Conservation (phyloP, 139 green algal genomes). For the Chloropicon primus region DNA sequence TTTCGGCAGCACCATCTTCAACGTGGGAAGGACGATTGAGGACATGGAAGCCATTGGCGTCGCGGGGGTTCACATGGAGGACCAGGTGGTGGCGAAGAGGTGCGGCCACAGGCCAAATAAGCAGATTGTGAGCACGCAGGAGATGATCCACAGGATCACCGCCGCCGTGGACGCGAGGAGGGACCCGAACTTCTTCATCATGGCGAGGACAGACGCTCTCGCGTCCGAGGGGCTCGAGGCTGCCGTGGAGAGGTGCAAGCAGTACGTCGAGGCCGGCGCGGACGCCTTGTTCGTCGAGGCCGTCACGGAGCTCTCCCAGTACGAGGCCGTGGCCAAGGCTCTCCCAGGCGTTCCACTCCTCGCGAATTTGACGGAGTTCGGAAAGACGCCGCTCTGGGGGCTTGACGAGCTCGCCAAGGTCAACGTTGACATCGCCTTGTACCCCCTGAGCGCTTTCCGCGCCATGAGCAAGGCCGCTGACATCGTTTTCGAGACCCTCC, state of each 20-base stretch:
- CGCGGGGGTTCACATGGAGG: slow-evolving; percentile 8
- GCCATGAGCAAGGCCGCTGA: background rate
- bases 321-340: background rate
- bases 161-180: background rate
- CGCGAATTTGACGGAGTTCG: slow-evolving; percentile 6
- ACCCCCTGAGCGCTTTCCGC: slow-evolving; percentile 5
- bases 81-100: slow-evolving; percentile 5
- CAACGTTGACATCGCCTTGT: background rate
- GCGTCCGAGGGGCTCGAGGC: slow-evolving; percentile 1
- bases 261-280: slow-evolving; percentile 4
- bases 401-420: background rate
- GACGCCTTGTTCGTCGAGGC: slow-evolving; percentile 9
- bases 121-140: slow-evolving; percentile 1
- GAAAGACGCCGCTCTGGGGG: background rate
- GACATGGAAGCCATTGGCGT: background rate
- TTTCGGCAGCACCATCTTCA: slow-evolving; percentile 1
- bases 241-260: background rate
- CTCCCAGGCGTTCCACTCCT: slow-evolving; percentile 1
- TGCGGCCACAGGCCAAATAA: slow-evolving; percentile 9
- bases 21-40: background rate
- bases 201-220: slow-evolving; percentile 4
- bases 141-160: slow-evolving; percentile 1
- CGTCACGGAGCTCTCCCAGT: background rate
- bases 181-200: slow-evolving; percentile 8
- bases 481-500: background rate